phyloP scores from a whole-genome alignment of 148 eudicot species.

The Rhododendron molle region DNA sequence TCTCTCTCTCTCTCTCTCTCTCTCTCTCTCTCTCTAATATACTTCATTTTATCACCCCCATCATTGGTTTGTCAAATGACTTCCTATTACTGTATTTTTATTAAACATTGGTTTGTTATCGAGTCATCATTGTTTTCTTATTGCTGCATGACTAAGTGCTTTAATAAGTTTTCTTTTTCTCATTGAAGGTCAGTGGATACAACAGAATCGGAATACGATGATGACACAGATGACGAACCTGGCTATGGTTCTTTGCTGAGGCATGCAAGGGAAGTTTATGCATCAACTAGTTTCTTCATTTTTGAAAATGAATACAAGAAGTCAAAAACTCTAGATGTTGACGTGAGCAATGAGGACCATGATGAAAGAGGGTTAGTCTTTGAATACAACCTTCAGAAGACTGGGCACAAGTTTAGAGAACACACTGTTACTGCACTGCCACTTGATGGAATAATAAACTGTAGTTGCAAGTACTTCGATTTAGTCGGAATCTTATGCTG shows the following conservation, averaged over 20 bases:
- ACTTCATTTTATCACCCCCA: background rate
- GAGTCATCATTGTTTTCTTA: no score
- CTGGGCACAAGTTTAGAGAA: background rate
- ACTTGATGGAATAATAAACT: background rate
- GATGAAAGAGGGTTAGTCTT: background rate
- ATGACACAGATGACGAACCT: background rate
- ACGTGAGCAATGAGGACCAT: background rate
- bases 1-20: no score
- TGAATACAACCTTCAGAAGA: background rate
- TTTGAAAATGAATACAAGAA: conserved; percentile 1
- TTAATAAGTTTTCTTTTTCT: no score
- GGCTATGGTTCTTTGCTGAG: background rate
- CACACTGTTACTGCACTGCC: conserved; percentile 3
- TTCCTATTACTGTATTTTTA: no score
- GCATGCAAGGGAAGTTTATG: conserved; percentile 3
- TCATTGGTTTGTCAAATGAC: no score
- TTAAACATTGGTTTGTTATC: no score
- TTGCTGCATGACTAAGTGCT: no score
- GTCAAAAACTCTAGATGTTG: background rate
- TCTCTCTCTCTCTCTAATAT: no score
- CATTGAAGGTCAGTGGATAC: background rate
- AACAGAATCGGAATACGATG: background rate
- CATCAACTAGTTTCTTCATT: background rate
- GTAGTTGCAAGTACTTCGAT: conserved; percentile 5
- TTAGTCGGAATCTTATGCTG: background rate